phyloP scores from a whole-genome alignment of 2,329 filamentous ascomycete species.

The Alternaria atra region DNA sequence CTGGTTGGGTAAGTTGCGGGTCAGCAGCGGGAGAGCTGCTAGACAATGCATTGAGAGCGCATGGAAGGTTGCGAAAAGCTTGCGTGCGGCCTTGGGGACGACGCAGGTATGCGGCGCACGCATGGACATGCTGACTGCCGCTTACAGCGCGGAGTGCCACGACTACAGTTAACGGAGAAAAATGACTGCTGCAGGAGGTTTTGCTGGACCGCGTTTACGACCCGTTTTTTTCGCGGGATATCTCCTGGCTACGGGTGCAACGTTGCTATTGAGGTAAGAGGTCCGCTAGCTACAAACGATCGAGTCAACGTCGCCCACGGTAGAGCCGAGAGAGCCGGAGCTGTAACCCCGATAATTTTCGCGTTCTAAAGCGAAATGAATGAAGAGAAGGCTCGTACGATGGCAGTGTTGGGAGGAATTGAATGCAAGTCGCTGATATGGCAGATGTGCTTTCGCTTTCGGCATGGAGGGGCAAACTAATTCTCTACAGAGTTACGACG shows the following conservation, averaged over 20 bases:
- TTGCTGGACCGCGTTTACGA: neutral
- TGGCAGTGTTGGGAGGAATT: neutral
- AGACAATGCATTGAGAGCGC: neutral
- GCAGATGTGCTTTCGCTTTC: neutral
- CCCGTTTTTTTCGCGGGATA: slow-evolving; percentile 2
- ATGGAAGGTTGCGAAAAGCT: slow-evolving; percentile 3
- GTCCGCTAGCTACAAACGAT: slow-evolving; percentile 4
- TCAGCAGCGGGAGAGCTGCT: neutral
- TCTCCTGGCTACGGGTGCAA: slow-evolving; percentile 3
- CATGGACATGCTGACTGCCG: slow-evolving; percentile 7
- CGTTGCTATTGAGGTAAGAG: slow-evolving; percentile 6
- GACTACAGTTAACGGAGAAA: slow-evolving; percentile 1
- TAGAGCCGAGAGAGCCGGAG: slow-evolving; percentile 4
- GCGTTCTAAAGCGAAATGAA: neutral
- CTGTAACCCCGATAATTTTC: neutral
- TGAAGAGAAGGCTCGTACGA: neutral
- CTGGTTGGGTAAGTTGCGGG: slow-evolving; percentile 4
- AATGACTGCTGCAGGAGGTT: slow-evolving; percentile 5
- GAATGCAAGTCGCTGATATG: neutral
- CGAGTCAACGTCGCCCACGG: neutral
- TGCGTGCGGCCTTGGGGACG: neutral
- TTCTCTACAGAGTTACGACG: neutral
- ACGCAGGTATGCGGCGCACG: slow-evolving; percentile 11
- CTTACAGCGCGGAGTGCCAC: slow-evolving; percentile 15
- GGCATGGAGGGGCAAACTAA: neutral